Evolutionary conservation across 78 protist genomes (phyloP).

Genomic region (Paratrimastix pyriformis): DNA sequence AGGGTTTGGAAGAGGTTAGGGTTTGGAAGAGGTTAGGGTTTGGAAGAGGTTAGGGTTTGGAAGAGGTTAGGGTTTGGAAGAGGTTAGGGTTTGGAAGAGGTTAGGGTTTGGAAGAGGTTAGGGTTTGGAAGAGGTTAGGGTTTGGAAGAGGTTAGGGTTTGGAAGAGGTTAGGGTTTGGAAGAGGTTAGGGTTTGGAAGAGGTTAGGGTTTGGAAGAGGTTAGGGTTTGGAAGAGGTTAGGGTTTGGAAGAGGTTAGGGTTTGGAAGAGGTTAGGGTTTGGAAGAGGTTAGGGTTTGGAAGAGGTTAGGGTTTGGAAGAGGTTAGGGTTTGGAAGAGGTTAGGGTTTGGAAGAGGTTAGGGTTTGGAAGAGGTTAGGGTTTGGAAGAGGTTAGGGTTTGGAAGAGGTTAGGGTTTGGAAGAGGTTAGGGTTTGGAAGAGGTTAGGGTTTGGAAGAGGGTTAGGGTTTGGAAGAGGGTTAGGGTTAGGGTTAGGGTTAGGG

Average conservation of each 20-base stretch:
- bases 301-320: background rate
- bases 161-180: background rate
- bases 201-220: background rate
- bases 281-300: slow-evolving; percentile 5
- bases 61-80: background rate
- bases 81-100: background rate
- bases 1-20: background rate
- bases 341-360: background rate
- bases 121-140: background rate
- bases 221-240: background rate
- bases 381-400: background rate
- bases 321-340: background rate
- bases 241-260: background rate
- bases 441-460: background rate
- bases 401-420: background rate
- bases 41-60: background rate
- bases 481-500: slow-evolving; percentile 9
- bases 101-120: background rate
- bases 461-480: background rate
- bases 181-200: background rate
- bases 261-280: background rate
- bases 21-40: background rate
- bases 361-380: background rate
- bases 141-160: background rate
- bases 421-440: background rate